Percentiles rank a stretch among this genome's conserved stretches.
phyloP scores from a whole-genome alignment of 2,329 filamentous ascomycete species.

The Ceratocystis smalleyi region DNA sequence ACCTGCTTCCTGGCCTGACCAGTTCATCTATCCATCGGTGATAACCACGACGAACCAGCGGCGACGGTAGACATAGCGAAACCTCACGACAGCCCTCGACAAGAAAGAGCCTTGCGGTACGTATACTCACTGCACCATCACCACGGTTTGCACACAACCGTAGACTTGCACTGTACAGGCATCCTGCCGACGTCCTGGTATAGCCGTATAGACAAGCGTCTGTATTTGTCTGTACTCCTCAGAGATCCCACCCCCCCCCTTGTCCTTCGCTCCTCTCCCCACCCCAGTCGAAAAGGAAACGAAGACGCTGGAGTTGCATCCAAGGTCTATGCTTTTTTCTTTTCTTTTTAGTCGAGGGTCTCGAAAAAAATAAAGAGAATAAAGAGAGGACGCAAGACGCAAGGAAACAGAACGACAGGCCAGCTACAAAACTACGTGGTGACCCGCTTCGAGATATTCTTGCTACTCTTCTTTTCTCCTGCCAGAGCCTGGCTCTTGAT shows the following conservation, averaged over 20 bases:
- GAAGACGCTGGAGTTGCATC: constrained; percentile 14
- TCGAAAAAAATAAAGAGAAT: constrained; percentile 1
- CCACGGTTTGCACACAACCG: neutral
- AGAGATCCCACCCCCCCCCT: neutral
- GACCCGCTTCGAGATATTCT: constrained; percentile 4
- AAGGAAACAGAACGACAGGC: constrained; percentile 6
- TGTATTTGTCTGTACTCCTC: constrained; percentile 1
- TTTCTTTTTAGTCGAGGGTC: neutral
- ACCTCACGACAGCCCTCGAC: too few relatives aligned
- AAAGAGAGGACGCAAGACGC: neutral
- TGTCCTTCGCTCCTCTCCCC: neutral
- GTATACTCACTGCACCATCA: too few relatives aligned
- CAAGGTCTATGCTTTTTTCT: constrained; percentile 13
- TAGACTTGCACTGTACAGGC: neutral
- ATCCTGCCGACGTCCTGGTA: neutral
- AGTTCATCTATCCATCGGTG: too few relatives aligned
- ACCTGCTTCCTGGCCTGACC: neutral
- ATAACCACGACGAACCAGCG: too few relatives aligned
- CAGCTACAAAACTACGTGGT: constrained; percentile 15
- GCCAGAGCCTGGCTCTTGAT: constrained; percentile 14
- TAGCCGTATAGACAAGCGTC: neutral
- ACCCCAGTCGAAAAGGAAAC: constrained; percentile 12
- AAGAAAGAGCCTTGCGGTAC: too few relatives aligned
- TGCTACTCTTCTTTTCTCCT: constrained; percentile 3
- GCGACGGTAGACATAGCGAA: too few relatives aligned